Percentiles rank a stretch among this genome's conserved stretches.
Evolutionary conservation across 441 rosid species (phyloP).

Genomic region (Syzygium syzygioides): DNA sequence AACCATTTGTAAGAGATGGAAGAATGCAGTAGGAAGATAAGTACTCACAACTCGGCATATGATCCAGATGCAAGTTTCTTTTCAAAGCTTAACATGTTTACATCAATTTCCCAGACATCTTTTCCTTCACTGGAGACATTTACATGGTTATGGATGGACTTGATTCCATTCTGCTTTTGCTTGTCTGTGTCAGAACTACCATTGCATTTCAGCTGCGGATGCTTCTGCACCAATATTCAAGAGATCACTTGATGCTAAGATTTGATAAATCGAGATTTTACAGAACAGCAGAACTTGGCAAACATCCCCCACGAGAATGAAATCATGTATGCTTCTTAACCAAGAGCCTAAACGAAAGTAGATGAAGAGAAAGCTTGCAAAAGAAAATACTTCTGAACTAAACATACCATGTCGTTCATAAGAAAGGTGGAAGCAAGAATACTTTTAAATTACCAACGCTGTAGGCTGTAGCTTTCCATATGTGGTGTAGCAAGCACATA

Average conservation of each 20-base stretch:
- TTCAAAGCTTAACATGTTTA: conserved; percentile 37
- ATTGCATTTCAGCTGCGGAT: conserved; percentile 14
- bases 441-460: background rate
- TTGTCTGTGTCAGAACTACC: conserved; percentile 20
- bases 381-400: background rate
- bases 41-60: conserved; percentile 52
- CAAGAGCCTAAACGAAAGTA: background rate
- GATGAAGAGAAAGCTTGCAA: background rate
- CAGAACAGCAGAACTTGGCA: background rate
- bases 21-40: conserved; percentile 8
- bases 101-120: conserved; percentile 66
- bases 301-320: background rate
- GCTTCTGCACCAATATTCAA: conserved; percentile 44
- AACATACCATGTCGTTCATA: background rate
- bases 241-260: background rate
- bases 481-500: background rate
- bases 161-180: conserved; percentile 30
- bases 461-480: background rate
- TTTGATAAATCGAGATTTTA: background rate
- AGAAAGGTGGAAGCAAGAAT: background rate
- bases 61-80: conserved; percentile 50
- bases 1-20: conserved; percentile 5
- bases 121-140: conserved; percentile 21
- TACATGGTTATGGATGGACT: conserved; percentile 13
- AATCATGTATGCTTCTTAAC: background rate